Conservation (phyloP, 2,329 filamentous ascomycete species). For the Fusarium xyrophilum region DNA sequence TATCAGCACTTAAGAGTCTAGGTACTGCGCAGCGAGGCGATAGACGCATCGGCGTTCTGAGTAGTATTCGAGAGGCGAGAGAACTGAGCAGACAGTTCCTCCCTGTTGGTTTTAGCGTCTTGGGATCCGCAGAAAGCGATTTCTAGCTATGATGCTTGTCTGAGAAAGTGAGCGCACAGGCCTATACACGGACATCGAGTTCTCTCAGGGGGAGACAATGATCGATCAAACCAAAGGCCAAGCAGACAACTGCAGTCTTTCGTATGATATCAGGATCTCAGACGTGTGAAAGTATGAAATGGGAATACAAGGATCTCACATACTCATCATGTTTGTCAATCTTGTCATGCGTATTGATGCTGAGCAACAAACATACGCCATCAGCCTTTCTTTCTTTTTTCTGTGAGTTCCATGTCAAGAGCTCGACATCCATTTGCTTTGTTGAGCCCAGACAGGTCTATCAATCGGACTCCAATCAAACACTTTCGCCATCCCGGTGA, state of each 20-base stretch:
- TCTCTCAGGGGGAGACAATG: not conserved
- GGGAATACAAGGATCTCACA: accelerated
- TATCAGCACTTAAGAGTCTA: not conserved
- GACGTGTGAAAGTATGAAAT: accelerated
- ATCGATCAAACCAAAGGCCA: not conserved
- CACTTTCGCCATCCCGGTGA: accelerated
- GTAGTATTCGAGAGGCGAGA: accelerated
- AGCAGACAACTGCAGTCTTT: not conserved
- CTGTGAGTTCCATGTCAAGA: accelerated
- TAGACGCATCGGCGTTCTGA: accelerated
- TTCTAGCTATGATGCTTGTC: not conserved
- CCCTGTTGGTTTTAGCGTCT: accelerated
- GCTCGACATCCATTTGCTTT: not conserved
- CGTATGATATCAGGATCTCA: accelerated
- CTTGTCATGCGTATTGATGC: no score
- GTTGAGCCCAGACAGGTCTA: accelerated
- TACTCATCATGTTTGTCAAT: not conserved
- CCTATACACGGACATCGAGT: not conserved
- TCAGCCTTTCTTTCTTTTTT: not conserved
- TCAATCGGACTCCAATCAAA: accelerated
- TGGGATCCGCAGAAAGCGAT: no score
- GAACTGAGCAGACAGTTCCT: accelerated
- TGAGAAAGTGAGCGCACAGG: not conserved
- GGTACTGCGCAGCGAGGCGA: accelerated
- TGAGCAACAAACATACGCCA: not conserved